phyloP scores from a whole-genome alignment of 2,329 filamentous ascomycete species.

The Claviceps cyperi region DNA sequence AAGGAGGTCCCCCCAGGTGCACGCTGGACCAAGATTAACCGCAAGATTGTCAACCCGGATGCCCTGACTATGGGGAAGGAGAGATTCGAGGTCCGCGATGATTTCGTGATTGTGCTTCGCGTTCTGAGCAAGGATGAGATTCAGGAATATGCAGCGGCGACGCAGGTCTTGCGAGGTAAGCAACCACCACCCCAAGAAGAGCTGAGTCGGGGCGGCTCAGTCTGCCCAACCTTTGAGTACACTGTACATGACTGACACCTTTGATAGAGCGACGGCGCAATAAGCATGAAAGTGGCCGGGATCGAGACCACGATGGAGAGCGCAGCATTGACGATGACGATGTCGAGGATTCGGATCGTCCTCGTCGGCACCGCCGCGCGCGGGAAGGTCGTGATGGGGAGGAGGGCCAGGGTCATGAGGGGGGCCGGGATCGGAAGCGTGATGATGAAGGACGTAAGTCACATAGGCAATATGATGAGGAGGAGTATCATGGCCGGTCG shows the following conservation, averaged over 20 bases:
- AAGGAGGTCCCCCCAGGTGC: conserved; percentile 64
- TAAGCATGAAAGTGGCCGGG: conserved; percentile 21
- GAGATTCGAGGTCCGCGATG: conserved; percentile 79
- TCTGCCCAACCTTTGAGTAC: no score
- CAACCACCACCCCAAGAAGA: not conserved
- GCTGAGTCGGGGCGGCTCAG: no score
- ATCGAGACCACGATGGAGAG: conserved; percentile 10
- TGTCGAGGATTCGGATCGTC: conserved; percentile 11
- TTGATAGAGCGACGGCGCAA: conserved; percentile 18
- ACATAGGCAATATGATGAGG: conserved; percentile 11
- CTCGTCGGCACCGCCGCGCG: conserved; percentile 5
- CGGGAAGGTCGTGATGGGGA: conserved; percentile 8
- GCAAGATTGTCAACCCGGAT: conserved; percentile 77
- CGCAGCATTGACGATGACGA: conserved; percentile 5
- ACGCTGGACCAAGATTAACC: conserved; percentile 85
- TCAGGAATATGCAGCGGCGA: conserved; percentile 69
- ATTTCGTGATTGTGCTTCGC: conserved; percentile 84
- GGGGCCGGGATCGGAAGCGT: conserved; percentile 1
- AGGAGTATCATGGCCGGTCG: conserved; percentile 9
- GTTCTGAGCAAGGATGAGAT: conserved; percentile 84
- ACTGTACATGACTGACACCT: not conserved
- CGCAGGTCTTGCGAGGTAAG: conserved; percentile 66
- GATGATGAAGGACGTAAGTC: conserved; percentile 10
- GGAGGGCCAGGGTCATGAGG: conserved; percentile 4
- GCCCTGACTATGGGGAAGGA: conserved; percentile 78